Percentiles rank a stretch among this genome's conserved stretches.
phyloP scores from a whole-genome alignment of 768 basidiomycete species.

The Tylopilus rubrobrunneus region DNA sequence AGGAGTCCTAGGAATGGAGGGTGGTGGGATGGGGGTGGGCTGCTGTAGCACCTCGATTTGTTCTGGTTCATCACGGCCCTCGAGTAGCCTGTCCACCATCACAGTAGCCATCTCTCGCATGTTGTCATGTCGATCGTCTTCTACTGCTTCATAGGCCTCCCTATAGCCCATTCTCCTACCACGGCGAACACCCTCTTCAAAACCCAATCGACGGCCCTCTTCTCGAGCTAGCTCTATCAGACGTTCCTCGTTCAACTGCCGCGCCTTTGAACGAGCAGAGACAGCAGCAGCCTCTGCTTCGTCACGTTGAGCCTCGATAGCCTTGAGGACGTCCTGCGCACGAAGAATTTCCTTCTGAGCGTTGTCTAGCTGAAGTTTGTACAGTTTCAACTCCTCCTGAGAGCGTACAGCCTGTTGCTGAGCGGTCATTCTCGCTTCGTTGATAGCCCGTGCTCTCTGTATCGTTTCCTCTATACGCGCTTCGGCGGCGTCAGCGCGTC shows the following conservation, averaged over 20 bases:
- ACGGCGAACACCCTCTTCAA: slow-evolving; percentile 45
- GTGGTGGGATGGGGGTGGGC: slow-evolving; percentile 16
- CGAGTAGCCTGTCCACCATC: slow-evolving; percentile 25
- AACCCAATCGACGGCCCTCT: slow-evolving; percentile 50
- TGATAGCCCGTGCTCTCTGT: slow-evolving; percentile 27
- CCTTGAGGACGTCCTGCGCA: slow-evolving; percentile 50
- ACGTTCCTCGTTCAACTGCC: slow-evolving; percentile 44
- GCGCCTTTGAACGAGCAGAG: slow-evolving; percentile 41
- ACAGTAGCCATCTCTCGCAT: slow-evolving; percentile 18
- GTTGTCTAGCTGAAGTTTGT: slow-evolving; percentile 53
- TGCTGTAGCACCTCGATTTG: slow-evolving; percentile 16
- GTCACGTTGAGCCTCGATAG: slow-evolving; percentile 44
- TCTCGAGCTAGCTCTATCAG: slow-evolving; percentile 49
- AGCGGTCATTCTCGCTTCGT: slow-evolving; percentile 29
- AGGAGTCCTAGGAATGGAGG: slow-evolving; percentile 8
- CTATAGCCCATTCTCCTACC: slow-evolving; percentile 29
- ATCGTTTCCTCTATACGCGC: slow-evolving; percentile 29
- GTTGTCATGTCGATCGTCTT: slow-evolving; percentile 12
- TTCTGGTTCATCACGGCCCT: slow-evolving; percentile 20
- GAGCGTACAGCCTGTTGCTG: slow-evolving; percentile 30
- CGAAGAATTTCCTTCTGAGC: slow-evolving; percentile 57
- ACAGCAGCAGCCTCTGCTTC: slow-evolving; percentile 47
- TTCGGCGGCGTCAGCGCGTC: slow-evolving; percentile 35
- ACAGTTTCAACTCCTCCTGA: slow-evolving; percentile 50
- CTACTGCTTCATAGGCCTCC: slow-evolving; percentile 20